Conservation (phyloP, 192 early-diverging fungal species). For the Linnemannia zychae region DNA sequence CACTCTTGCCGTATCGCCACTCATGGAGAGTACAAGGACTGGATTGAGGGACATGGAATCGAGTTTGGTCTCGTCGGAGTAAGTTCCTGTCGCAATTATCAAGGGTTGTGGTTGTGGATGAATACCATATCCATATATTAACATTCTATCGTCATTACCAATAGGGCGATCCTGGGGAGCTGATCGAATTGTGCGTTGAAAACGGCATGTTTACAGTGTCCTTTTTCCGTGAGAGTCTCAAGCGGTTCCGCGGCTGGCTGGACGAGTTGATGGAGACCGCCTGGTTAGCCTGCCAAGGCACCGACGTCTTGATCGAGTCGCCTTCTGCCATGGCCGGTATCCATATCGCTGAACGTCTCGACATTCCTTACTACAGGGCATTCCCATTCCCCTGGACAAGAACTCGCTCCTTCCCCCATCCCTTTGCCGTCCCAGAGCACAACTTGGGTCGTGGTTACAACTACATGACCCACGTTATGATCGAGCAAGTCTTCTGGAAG, state of each 20-base stretch:
- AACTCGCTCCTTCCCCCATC: conserved; percentile 80
- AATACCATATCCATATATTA: neutral
- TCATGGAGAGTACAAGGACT: conserved; percentile 73
- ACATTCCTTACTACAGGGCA: conserved; percentile 74
- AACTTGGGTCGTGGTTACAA: conserved; percentile 67
- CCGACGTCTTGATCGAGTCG: conserved; percentile 78
- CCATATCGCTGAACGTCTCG: conserved; percentile 75
- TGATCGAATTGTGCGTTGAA: conserved; percentile 72
- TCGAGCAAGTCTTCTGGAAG: conserved; percentile 79
- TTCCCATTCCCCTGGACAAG: conserved; percentile 86
- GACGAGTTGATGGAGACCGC: conserved; percentile 69
- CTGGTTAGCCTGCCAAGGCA: conserved; percentile 70
- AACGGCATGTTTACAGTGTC: conserved; percentile 75
- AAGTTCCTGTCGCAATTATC: conserved; percentile 41
- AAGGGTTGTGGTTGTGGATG: neutral
- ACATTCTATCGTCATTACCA: neutral
- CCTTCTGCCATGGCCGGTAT: conserved; percentile 78
- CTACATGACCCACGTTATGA: conserved; percentile 75
- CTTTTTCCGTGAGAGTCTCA: conserved; percentile 71
- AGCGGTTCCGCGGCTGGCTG: conserved; percentile 75
- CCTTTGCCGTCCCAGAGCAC: conserved; percentile 70
- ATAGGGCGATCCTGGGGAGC: conserved; percentile 54
- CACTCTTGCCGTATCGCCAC: conserved; percentile 77
- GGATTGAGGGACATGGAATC: conserved; percentile 75
- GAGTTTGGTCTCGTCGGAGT: conserved; percentile 78